phyloP scores from a whole-genome alignment of 352 stramenopile species.

The Phytophthora cryptogea region DNA sequence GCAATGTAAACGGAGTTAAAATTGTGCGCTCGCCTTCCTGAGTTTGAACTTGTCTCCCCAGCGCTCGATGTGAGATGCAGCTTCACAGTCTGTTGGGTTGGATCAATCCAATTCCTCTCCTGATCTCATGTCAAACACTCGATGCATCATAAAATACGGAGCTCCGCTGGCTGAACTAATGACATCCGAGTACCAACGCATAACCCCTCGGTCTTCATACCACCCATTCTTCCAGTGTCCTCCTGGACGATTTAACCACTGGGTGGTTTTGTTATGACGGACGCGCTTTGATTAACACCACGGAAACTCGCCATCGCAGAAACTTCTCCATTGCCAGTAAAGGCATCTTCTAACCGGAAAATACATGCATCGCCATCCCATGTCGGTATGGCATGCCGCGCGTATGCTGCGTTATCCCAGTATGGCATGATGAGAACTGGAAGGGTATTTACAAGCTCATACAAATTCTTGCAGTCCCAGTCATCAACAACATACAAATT shows the following conservation, averaged over 20 bases:
- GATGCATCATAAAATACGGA: slow-evolving; percentile 29
- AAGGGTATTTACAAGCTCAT: slow-evolving; percentile 29
- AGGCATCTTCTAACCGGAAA: slow-evolving; percentile 28
- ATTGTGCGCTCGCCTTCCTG: no score
- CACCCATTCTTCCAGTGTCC: slow-evolving; percentile 33
- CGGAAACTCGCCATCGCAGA: slow-evolving; percentile 21
- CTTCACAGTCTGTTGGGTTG: slow-evolving; percentile 5
- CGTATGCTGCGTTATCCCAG: slow-evolving; percentile 35
- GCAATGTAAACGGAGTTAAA: no score
- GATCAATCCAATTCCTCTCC: slow-evolving; percentile 27
- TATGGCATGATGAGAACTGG: slow-evolving; percentile 51
- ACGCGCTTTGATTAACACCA: slow-evolving; percentile 21
- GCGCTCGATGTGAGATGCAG: no score
- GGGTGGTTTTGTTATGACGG: slow-evolving; percentile 7
- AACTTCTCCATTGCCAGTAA: no score
- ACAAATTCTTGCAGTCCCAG: slow-evolving; percentile 26
- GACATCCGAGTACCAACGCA: slow-evolving; percentile 35
- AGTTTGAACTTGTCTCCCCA: no score
- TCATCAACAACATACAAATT: slow-evolving; percentile 30
- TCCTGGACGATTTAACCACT: slow-evolving; percentile 21
- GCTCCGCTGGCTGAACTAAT: slow-evolving; percentile 21
- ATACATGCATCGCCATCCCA: slow-evolving; percentile 35
- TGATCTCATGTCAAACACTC: slow-evolving; percentile 27
- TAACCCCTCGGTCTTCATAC: slow-evolving; percentile 30
- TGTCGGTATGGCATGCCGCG: slow-evolving; percentile 37